Conservation (phyloP, 352 stramenopile species). For the Aphanomyces stellatus region DNA sequence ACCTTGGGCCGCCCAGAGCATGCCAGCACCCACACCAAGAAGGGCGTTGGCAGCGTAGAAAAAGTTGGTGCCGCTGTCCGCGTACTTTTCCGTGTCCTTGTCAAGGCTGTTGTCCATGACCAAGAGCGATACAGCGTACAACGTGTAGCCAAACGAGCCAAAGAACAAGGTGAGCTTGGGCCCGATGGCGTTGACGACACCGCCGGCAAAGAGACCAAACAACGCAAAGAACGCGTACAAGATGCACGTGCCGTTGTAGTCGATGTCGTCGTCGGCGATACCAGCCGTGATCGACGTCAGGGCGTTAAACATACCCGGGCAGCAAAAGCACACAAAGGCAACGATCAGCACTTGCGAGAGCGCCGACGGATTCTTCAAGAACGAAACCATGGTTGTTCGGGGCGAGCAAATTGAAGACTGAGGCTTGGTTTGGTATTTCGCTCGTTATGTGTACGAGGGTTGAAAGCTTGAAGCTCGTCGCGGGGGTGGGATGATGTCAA, state of each 20-base stretch:
- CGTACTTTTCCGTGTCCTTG: not conserved
- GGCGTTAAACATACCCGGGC: constrained; percentile 45
- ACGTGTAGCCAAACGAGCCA: constrained; percentile 53
- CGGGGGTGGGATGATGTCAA: too few relatives aligned
- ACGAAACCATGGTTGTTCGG: too few relatives aligned
- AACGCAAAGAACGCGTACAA: constrained; percentile 57
- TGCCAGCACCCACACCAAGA: constrained; percentile 46
- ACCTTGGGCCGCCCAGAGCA: constrained; percentile 74
- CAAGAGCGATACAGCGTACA: constrained; percentile 38
- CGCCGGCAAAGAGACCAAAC: constrained; percentile 36
- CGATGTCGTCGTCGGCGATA: constrained; percentile 29
- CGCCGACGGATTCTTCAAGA: not conserved
- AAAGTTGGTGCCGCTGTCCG: not conserved
- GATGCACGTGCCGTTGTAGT: constrained; percentile 34
- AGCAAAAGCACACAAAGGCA: constrained; percentile 40
- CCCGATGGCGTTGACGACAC: constrained; percentile 38
- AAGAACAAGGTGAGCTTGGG: constrained; percentile 35
- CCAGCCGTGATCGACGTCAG: constrained; percentile 36
- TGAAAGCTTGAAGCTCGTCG: too few relatives aligned
- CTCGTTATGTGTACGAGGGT: too few relatives aligned
- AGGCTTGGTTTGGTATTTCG: too few relatives aligned
- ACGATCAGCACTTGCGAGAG: constrained; percentile 31
- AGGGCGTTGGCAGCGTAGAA: constrained; percentile 29
- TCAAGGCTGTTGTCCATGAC: constrained; percentile 28
- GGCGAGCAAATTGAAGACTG: too few relatives aligned